Percentiles rank a stretch among this genome's conserved stretches.
Conservation (phyloP, 1,139 yeast genomes). For the Geotrichum carabidarum region DNA sequence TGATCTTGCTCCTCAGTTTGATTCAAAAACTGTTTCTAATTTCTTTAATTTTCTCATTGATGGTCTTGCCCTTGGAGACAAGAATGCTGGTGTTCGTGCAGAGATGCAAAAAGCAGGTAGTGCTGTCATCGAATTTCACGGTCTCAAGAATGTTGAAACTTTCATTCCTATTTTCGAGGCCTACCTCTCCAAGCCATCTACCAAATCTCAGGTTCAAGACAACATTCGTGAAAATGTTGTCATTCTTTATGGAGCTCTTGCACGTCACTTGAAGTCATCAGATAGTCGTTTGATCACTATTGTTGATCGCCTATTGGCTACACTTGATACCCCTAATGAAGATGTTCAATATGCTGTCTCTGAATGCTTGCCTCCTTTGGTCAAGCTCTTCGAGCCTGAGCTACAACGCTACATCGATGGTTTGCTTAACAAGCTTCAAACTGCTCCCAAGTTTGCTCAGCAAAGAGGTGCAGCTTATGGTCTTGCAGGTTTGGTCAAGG, state of each 20-base stretch:
- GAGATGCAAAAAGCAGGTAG: conserved; percentile 90
- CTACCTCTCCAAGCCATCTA: conserved; percentile 40
- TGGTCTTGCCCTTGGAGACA: conserved; percentile 66
- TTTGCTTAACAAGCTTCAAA: conserved; percentile 56
- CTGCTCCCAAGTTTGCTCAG: conserved; percentile 45
- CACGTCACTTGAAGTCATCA: conserved; percentile 62
- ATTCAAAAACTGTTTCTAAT: conserved; percentile 40
- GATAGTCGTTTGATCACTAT: conserved; percentile 63
- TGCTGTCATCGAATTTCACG: conserved; percentile 59
- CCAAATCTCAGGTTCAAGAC: conserved; percentile 49
- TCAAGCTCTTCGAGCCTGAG: conserved; percentile 42
- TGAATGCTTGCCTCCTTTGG: conserved; percentile 79
- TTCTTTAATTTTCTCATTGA: conserved; percentile 58
- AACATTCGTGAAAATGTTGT: conserved; percentile 73
- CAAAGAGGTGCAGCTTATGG: conserved; percentile 97
- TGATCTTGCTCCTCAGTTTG: conserved; percentile 51
- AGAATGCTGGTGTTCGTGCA: conserved; percentile 65
- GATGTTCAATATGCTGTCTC: conserved; percentile 84
- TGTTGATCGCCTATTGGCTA: conserved; percentile 62
- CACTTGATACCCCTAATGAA: conserved; percentile 83
- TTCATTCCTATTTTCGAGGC: conserved; percentile 74
- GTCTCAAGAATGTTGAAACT: conserved; percentile 57
- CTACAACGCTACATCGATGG: conserved; percentile 52
- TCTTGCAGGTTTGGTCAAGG: conserved; percentile 86
- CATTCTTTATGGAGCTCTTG: conserved; percentile 81